Conservation (phyloP, 257 asterid genomes). For the Solanum corneliomulleri region DNA sequence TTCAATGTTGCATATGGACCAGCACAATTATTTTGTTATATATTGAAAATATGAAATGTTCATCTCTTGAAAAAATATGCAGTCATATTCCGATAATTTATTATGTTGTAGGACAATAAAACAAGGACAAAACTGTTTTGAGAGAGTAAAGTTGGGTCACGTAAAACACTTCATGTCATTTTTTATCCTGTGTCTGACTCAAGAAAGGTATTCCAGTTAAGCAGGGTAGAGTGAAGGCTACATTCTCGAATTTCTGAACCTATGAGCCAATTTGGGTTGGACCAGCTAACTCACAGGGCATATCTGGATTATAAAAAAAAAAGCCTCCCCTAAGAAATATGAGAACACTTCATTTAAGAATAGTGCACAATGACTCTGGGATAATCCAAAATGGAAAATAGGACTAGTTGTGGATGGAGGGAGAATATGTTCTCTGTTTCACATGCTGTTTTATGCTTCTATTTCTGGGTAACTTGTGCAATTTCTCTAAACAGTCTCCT, state of each 20-base stretch:
- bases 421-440: neutral
- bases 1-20: neutral
- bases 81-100: neutral
- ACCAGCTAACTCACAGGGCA: neutral
- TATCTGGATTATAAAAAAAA: neutral
- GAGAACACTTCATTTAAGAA: neutral
- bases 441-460: neutral
- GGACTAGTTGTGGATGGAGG: neutral
- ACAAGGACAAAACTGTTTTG: neutral
- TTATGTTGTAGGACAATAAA: neutral
- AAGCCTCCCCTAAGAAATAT: neutral
- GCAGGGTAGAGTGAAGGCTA: neutral
- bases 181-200: neutral
- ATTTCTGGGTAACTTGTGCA: neutral
- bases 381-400: neutral
- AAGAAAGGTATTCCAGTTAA: neutral
- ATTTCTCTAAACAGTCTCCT: constrained; percentile 58
- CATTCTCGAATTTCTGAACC: neutral
- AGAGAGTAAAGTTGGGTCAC: neutral
- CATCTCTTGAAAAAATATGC: neutral
- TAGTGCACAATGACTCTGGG: neutral
- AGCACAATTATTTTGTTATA: neutral
- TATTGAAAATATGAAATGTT: neutral
- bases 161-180: neutral
- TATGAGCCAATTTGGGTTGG: neutral